These are phyloP conservation scores for Nothophoma quercina DNA, from an alignment of 2,329 filamentous ascomycete genomes.

Conservation along the genomic window DNA sequence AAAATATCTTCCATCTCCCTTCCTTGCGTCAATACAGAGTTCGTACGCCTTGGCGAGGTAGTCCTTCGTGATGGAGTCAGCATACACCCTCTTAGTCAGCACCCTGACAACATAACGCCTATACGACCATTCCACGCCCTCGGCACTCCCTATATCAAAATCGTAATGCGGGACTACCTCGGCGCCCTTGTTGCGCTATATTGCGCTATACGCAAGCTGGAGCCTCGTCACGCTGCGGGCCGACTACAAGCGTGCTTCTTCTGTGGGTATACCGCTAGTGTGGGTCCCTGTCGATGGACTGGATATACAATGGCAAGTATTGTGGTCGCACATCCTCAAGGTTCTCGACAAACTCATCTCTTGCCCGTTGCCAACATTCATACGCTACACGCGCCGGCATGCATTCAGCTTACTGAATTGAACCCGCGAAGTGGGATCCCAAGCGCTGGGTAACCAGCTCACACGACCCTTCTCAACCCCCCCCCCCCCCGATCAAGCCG, in stretches of 20 bases:
- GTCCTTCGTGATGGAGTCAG: too few relatives aligned
- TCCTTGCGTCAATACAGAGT: too few relatives aligned
- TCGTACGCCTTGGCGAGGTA: too few relatives aligned
- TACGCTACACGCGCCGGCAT: conserved; percentile 24
- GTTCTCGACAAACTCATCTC: neutral
- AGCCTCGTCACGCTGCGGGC: neutral
- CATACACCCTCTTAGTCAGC: too few relatives aligned
- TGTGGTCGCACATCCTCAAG: neutral
- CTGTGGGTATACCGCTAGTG: neutral
- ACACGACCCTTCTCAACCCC: too few relatives aligned
- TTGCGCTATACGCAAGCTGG: neutral
- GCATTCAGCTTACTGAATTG: conserved; percentile 41
- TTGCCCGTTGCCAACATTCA: neutral
- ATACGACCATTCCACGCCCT: too few relatives aligned
- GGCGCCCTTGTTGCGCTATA: neutral
- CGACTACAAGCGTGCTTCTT: neutral
- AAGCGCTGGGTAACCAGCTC: conserved; percentile 38
- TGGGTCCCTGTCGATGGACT: neutral
- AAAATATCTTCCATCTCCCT: too few relatives aligned
- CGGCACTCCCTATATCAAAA: too few relatives aligned
- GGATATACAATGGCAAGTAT: neutral
- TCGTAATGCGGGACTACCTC: conserved; percentile 3
- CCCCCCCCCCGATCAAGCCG: too few relatives aligned
- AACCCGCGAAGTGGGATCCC: conserved; percentile 36
- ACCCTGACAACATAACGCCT: too few relatives aligned